Conservation (phyloP, 306 rosid species). For the Clitoria ternatea region DNA sequence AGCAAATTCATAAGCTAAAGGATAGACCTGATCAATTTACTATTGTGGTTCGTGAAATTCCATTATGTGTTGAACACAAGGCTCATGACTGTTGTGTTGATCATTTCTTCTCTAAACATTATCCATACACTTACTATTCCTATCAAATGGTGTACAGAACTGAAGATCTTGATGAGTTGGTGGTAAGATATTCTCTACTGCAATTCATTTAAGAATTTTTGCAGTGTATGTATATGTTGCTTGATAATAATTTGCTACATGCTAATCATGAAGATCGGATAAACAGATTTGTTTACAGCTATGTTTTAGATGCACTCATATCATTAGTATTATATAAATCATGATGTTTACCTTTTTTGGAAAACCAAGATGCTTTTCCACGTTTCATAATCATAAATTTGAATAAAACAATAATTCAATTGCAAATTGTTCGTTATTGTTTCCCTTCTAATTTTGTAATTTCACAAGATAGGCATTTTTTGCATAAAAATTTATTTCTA, state of each 20-base stretch:
- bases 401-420: too few relatives aligned
- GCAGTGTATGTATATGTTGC: not conserved
- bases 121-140: conserved; percentile 62
- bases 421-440: not conserved
- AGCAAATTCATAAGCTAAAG: conserved; percentile 51
- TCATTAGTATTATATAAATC: not conserved
- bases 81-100: conserved; percentile 58
- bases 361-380: not conserved
- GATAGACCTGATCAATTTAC: conserved; percentile 79
- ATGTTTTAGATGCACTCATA: not conserved
- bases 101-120: conserved; percentile 70
- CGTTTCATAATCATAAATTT: too few relatives aligned
- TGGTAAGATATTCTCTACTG: conserved; percentile 45
- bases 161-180: conserved; percentile 48
- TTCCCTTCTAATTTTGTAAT: not conserved
- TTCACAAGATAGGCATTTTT: not conserved
- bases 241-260: not conserved
- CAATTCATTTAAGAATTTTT: not conserved
- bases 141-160: conserved; percentile 57
- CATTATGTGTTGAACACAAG: conserved; percentile 65
- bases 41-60: conserved; percentile 73
- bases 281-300: not conserved
- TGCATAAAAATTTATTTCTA: not conserved
- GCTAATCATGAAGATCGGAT: not conserved
- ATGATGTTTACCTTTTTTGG: not conserved